Evolutionary conservation across 2,329 filamentous ascomycete species (phyloP), one percentile per base, ranked within the genome.

Genomic region (Fusarium sp.): DNA sequence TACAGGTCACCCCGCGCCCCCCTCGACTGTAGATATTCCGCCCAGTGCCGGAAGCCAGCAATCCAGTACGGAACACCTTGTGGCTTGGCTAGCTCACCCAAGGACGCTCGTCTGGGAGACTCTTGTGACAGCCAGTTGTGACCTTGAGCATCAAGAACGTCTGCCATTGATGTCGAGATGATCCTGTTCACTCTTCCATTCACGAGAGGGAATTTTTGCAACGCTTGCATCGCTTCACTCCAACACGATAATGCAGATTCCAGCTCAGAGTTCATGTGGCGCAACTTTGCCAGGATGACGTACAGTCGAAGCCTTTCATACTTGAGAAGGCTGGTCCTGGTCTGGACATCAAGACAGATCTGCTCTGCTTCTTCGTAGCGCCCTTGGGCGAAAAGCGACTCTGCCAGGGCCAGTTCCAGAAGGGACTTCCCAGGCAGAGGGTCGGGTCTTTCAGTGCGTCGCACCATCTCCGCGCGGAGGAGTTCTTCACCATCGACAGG

Each of bases 181-280:
- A 74, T 70, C 20, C 63, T 66, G 8, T 72, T 70, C 16, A 75
- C 72, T 35, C 72, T 70, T 24, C 72, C 72, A 34, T 74, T 71
- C 6, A 75, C 63, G 7, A 74, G 52, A 14, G 66, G 66, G 60
- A 75, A 74, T 20, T 70, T 73, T n/a, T 75, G 72, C 27, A 74
- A 45, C 38, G 72, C 69, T 20, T 75, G 69, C 72, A 74, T 73
- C 13, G 72, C 72, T 35, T 74, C 72, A 35, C 72, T 74, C 72
- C 72, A 74, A 38, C 60, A 62, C n/a, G 72, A 73, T 6, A 74
- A 52, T 24, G 72, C 72, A 35, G 63, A 45, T 27, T 75, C 72
- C 18, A 64, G 58, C 20, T 74, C 72, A 24, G 66, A 75, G 62
- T 67, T 70, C 14, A 70, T 62, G 24, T 75, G 72, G 14, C 70